Conservation (phyloP, 1,284 basidiomycete genomes). For the Pterulicium gracile region DNA sequence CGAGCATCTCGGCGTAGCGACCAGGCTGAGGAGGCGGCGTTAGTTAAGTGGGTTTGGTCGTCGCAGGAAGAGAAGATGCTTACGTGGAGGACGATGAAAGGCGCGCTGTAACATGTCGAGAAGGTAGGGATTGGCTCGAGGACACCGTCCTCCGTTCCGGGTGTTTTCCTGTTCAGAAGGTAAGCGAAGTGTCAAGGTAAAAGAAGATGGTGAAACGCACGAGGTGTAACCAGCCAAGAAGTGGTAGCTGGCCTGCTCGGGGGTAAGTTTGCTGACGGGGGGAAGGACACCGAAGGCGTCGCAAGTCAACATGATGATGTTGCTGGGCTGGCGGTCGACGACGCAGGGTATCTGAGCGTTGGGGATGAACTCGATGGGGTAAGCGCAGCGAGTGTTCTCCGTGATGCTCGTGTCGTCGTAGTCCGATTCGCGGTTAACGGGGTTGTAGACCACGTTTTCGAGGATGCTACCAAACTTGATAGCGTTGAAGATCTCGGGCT, state of each 20-base stretch:
- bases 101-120: slow-evolving; percentile 98
- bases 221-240: slow-evolving; percentile 96
- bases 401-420: slow-evolving; percentile 97
- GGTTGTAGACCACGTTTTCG: slow-evolving; percentile 98
- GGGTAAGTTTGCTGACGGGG: slow-evolving; percentile 86
- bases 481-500: slow-evolving; percentile 96
- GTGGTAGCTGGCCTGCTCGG: slow-evolving; percentile 96
- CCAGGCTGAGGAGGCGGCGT: slow-evolving; percentile 58
- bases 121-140: slow-evolving; percentile 98
- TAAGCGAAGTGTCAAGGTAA: too few species aligned
- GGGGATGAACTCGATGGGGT: slow-evolving; percentile 94
- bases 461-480: slow-evolving; percentile 95
- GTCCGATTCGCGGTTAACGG: slow-evolving; percentile 77
- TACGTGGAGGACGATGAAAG: slow-evolving; percentile 95
- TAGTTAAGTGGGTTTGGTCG: slow-evolving; percentile 1
- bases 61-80: slow-evolving; percentile 14
- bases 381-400: slow-evolving; percentile 98
- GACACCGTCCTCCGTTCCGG: slow-evolving; percentile 97
- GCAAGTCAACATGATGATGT: slow-evolving; percentile 98
- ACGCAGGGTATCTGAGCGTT: slow-evolving; percentile 92
- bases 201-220: slow-evolving; percentile 26
- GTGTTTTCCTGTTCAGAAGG: slow-evolving; percentile 90
- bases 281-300: slow-evolving; percentile 98
- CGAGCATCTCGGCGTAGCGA: slow-evolving; percentile 96
- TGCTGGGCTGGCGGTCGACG: slow-evolving; percentile 77